These are phyloP conservation scores for Lactarius hatsudake DNA, from an alignment of 768 basidiomycete genomes.

Conservation along the genomic window DNA sequence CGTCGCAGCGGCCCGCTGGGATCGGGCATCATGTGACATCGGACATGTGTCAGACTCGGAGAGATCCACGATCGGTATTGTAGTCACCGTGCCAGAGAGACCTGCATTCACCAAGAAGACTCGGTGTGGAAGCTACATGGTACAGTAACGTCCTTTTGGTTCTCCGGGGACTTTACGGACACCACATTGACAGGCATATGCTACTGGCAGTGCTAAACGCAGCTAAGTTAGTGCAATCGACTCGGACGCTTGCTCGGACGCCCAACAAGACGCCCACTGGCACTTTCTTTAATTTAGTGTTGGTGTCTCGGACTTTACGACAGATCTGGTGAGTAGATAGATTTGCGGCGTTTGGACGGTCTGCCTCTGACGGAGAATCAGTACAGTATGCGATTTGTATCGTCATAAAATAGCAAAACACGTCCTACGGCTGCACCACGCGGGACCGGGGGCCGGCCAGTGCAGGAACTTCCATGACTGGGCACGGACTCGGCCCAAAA, in stretches of 20 bases:
- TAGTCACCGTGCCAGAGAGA: too few species aligned
- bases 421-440: background rate
- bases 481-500: background rate
- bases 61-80: too few species aligned
- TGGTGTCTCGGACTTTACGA: background rate
- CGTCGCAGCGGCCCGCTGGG: background rate
- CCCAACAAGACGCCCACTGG: too few species aligned
- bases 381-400: background rate
- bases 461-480: background rate
- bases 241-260: too few species aligned
- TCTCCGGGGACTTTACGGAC: too few species aligned
- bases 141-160: background rate
- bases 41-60: too few species aligned
- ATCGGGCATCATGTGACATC: background rate
- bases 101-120: background rate
- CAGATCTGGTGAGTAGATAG: background rate
- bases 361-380: background rate
- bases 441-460: too few species aligned
- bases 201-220: too few species aligned
- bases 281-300: background rate
- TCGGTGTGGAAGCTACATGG: background rate
- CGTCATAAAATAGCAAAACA: background rate
- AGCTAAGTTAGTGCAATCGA: background rate
- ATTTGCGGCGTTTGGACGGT: background rate
- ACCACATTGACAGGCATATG: too few species aligned